phyloP scores from a whole-genome alignment of 2,329 filamentous ascomycete species.

The Fusarium sp. region DNA sequence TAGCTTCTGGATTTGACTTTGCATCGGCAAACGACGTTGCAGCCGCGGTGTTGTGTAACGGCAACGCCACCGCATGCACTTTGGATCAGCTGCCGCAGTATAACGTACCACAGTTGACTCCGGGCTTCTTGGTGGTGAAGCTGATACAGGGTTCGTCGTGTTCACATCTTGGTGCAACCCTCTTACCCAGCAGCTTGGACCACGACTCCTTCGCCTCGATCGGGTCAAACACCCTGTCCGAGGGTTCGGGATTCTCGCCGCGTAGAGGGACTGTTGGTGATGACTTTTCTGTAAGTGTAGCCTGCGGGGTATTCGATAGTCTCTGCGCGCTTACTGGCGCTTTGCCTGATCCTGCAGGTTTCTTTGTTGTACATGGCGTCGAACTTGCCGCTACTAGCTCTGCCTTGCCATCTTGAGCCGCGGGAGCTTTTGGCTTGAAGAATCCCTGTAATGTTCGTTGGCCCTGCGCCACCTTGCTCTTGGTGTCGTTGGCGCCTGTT shows the following conservation, averaged over 20 bases:
- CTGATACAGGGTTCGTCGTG: slow-evolving; percentile 89
- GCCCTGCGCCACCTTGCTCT: slow-evolving; percentile 45
- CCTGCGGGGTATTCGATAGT: background rate
- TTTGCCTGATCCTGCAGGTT: slow-evolving; percentile 1
- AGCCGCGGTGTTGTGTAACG: slow-evolving; percentile 8
- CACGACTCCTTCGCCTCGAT: slow-evolving; percentile 82
- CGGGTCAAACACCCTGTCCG: slow-evolving; percentile 68
- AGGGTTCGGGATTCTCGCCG: slow-evolving; percentile 16
- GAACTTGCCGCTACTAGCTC: slow-evolving; percentile 3
- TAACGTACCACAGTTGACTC: slow-evolving; percentile 75
- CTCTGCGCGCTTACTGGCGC: background rate
- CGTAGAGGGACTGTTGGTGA: background rate
- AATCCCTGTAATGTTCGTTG: slow-evolving; percentile 78
- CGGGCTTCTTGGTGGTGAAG: slow-evolving; percentile 86
- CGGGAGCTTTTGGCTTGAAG: slow-evolving; percentile 66
- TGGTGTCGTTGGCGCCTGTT: slow-evolving; percentile 39
- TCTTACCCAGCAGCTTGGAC: slow-evolving; percentile 83
- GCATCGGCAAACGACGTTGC: background rate
- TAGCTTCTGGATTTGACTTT: slow-evolving; percentile 19
- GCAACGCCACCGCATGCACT: slow-evolving; percentile 15
- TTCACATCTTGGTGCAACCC: slow-evolving; percentile 80
- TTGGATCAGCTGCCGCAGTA: background rate
- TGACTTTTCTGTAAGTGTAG: background rate
- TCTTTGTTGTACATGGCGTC: slow-evolving; percentile 27
- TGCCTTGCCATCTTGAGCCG: slow-evolving; percentile 12